These are phyloP conservation scores for Actinomortierella wolfii DNA, from an alignment of 371 early-diverging fungal species.

Conservation along the genomic window DNA sequence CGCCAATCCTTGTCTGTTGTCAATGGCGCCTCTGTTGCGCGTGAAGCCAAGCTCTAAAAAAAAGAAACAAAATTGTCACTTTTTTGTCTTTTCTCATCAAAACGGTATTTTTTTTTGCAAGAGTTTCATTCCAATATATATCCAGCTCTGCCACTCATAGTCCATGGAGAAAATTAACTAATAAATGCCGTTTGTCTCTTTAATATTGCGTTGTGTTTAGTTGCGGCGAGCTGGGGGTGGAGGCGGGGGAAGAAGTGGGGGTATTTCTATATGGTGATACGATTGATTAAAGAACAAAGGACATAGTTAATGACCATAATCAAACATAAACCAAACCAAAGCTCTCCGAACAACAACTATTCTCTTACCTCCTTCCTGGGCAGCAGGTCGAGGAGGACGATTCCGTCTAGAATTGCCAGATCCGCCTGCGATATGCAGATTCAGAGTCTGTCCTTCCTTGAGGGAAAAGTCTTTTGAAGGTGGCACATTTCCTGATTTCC, in stretches of 20 bases:
- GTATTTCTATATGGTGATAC: constrained; percentile 12
- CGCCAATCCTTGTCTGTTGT: constrained; percentile 11
- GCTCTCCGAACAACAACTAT: background rate
- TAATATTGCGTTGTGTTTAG: constrained; percentile 2
- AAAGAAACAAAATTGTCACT: background rate
- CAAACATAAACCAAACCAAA: background rate
- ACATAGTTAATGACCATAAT: background rate
- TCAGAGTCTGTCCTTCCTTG: constrained; percentile 88
- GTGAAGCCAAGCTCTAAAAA: constrained; percentile 17
- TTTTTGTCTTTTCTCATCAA: too few species aligned
- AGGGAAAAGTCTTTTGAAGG: constrained; percentile 82
- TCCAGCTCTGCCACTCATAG: too few species aligned
- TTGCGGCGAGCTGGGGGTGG: constrained; percentile 44
- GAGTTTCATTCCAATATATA: too few species aligned
- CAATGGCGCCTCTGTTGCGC: constrained; percentile 3
- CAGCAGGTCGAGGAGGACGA: constrained; percentile 32
- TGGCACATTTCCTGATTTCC: constrained; percentile 47
- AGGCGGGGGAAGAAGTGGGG: constrained; percentile 45
- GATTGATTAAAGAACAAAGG: background rate
- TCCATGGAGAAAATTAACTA: too few species aligned
- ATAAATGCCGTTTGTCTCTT: too few species aligned
- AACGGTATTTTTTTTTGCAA: too few species aligned
- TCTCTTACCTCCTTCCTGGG: constrained; percentile 11
- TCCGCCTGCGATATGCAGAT: constrained; percentile 66
- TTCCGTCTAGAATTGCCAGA: constrained; percentile 15